phyloP scores from a whole-genome alignment of 164 flowering plant species.

The Aristolochia fimbriata region DNA sequence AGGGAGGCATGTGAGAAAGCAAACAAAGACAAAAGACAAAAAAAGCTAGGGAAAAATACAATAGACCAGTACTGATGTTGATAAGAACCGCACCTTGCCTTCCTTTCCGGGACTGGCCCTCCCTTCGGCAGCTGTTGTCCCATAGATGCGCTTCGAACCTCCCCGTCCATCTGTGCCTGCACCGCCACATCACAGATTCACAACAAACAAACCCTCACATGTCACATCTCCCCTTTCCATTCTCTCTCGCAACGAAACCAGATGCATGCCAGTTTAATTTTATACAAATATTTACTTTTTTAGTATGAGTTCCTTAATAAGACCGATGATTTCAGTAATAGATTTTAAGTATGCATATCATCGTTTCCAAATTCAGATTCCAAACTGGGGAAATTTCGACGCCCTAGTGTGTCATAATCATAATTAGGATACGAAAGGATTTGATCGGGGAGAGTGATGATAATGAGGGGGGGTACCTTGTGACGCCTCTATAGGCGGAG shows the following conservation, averaged over 20 bases:
- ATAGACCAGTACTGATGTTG: too few relatives aligned
- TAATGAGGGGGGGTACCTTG: not conserved
- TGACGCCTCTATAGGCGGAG: not conserved
- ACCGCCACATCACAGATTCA: too few relatives aligned
- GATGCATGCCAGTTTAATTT: too few relatives aligned
- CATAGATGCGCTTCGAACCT: constrained; percentile 9
- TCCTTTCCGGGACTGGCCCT: constrained; percentile 8
- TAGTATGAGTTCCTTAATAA: too few relatives aligned
- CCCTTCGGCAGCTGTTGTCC: constrained; percentile 8
- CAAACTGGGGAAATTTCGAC: not conserved
- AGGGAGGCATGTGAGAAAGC: too few relatives aligned
- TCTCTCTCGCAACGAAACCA: not conserved
- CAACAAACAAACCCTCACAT: not conserved
- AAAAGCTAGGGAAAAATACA: too few relatives aligned
- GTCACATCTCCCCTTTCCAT: not conserved
- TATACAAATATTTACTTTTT: too few relatives aligned
- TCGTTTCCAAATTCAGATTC: not conserved
- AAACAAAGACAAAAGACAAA: too few relatives aligned
- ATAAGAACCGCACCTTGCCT: constrained; percentile 3
- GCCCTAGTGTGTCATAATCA: too few relatives aligned
- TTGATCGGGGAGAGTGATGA: not conserved
- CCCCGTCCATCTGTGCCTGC: constrained; percentile 12
- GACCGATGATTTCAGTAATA: too few relatives aligned
- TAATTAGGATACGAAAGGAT: too few relatives aligned
- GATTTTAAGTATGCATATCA: too few relatives aligned